A percentile compares a stretch with the other conserved stretches of the same genome.
Evolutionary conservation across 2,329 filamentous ascomycete genomes (phyloP).

Genomic region (Cyphellophora attinorum): DNA sequence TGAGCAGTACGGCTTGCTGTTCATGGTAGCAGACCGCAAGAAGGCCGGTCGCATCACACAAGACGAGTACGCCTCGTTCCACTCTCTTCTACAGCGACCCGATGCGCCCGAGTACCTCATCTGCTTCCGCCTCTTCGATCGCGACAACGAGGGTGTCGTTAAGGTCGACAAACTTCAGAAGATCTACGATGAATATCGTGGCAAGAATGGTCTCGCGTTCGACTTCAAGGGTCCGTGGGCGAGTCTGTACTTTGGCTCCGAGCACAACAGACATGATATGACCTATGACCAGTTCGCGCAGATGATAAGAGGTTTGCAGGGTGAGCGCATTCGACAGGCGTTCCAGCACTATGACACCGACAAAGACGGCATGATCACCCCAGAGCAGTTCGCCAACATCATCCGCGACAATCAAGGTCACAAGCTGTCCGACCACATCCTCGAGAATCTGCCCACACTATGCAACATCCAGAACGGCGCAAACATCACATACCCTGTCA

Average conservation of each 20-base stretch:
- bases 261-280: constrained; percentile 79
- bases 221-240: constrained; percentile 98
- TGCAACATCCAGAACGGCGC: constrained; percentile 88
- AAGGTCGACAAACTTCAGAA: constrained; percentile 82
- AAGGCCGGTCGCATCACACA: constrained; percentile 64
- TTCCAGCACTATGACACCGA: constrained; percentile 89
- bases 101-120: constrained; percentile 94
- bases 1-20: constrained; percentile 90
- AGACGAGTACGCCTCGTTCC: constrained; percentile 84
- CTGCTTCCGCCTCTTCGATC: constrained; percentile 91
- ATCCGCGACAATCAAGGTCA: constrained; percentile 86
- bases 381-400: constrained; percentile 92
- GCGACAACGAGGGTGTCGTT: constrained; percentile 71
- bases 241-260: constrained; percentile 81
- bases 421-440: constrained; percentile 92
- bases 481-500: constrained; percentile 96
- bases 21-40: constrained; percentile 77
- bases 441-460: constrained; percentile 81
- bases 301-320: constrained; percentile 92
- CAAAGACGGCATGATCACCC: constrained; percentile 87
- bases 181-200: constrained; percentile 81
- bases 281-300: constrained; percentile 96
- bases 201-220: constrained; percentile 76
- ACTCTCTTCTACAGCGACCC: constrained; percentile 85
- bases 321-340: constrained; percentile 89